Base-by-base conservation (phyloP, 768 basidiomycete genomes). In the Arthromyces matolae region DNA sequence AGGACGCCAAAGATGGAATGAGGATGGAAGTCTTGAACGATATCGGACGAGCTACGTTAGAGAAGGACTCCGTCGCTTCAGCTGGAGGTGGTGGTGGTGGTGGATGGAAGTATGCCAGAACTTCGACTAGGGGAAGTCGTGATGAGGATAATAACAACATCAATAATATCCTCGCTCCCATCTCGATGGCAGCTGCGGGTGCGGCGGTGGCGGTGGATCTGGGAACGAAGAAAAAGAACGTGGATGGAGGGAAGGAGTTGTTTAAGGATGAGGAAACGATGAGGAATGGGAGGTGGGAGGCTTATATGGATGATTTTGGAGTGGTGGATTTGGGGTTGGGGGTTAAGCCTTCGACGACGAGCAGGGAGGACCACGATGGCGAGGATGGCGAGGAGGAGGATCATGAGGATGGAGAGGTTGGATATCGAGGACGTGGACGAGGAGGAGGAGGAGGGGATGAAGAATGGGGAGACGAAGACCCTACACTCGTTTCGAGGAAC, bases 241-340 rank as follows among this genome's bases (percentile, higher is more conserved):
- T 19, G 5, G 13, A 8, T 9, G 38, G 33, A 13, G 38, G 38
- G 10, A 40, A 47, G 39, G 38, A 47, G 9, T 32, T 47, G 6
- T 47, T 32, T 14, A 32, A 9, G 42, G 50, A 9, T 6, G 55
- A 47, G 49, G 54, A 47, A 22, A 45, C 47, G 57, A 61, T 76
- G 45, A 61, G 72, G 22, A 55, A 63, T 36, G 58, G 67, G 53
- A 61, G 73, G 48, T 75, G 64, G 60, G 62, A 67, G 24, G 60
- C 67, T 42, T 72, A 75, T 47, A 59, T 66, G 56, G 59, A 62
- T 38, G 69, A 70, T 55, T 60, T 67, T 35, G 59, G 65, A 35
- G 51, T 60, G n/a, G 48, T 55, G 33, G 62, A 61, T 32, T 60
- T 66, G 33, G 68, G 69, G 49, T 66, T 65, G 16, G 62, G 60